phyloP scores from a whole-genome alignment of 768 basidiomycete species.

The Tulasnella sp. region DNA sequence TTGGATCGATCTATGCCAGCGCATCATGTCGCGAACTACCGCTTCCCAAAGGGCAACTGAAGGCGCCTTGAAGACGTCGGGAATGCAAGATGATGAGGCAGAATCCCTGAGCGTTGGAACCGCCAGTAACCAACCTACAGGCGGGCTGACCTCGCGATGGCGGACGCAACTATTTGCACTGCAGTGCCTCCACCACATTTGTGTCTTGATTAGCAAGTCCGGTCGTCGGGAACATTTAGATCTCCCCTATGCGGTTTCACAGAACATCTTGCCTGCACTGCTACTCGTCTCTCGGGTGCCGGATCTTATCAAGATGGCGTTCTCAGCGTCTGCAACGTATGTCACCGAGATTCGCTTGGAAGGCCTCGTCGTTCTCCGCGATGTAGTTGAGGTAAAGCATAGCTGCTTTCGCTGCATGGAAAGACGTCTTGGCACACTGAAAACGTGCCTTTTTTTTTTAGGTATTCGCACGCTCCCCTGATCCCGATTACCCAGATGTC shows the following conservation, averaged over 20 bases:
- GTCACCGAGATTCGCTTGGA: conserved; percentile 91
- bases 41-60: conserved; percentile 67
- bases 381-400: conserved; percentile 72
- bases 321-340: conserved; percentile 92
- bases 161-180: conserved; percentile 92
- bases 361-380: conserved; percentile 76
- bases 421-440: background rate
- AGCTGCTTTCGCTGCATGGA: background rate
- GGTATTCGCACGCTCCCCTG: conserved; percentile 78
- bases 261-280: conserved; percentile 45
- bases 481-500: conserved; percentile 86
- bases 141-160: conserved; percentile 68
- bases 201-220: conserved; percentile 57
- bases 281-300: conserved; percentile 76
- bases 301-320: conserved; percentile 95
- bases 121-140: conserved; percentile 24
- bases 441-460: conserved; percentile 24
- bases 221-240: conserved; percentile 79
- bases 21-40: conserved; percentile 91
- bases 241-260: conserved; percentile 51
- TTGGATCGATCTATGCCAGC: conserved; percentile 95
- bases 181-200: conserved; percentile 83
- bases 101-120: conserved; percentile 66
- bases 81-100: conserved; percentile 78
- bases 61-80: conserved; percentile 40